Conservation (phyloP, 148 eudicot species). For the Hydrangea macrophylla region DNA sequence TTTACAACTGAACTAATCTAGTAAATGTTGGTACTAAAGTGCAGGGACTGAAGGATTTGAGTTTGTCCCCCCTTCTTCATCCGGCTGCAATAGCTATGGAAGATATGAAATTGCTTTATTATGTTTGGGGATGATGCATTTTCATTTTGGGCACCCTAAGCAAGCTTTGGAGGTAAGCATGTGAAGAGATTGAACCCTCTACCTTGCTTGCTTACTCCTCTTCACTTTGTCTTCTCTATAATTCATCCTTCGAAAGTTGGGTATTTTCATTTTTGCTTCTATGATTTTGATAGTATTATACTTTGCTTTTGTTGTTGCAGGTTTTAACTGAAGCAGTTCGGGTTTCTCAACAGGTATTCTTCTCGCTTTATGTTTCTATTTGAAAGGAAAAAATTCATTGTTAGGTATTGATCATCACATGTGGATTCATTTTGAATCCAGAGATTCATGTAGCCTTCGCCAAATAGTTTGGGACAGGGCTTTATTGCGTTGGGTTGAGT, state of each 20-base stretch:
- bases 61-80: conserved; percentile 45
- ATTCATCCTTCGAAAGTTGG: too few relatives aligned
- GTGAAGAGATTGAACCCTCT: conserved; percentile 8
- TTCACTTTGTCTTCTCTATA: neutral
- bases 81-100: conserved; percentile 48
- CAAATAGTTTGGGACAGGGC: too few relatives aligned
- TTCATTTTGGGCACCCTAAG: conserved; percentile 94
- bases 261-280: neutral
- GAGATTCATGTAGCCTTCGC: too few relatives aligned
- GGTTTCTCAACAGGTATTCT: conserved; percentile 80
- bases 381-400: too few relatives aligned
- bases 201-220: neutral
- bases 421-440: too few relatives aligned
- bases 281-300: conserved; percentile 1
- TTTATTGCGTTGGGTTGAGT: too few relatives aligned
- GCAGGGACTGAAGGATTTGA: conserved; percentile 99
- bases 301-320: conserved; percentile 32
- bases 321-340: conserved; percentile 90
- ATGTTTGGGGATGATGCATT: conserved; percentile 95
- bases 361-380: neutral
- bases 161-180: conserved; percentile 76
- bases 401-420: too few relatives aligned
- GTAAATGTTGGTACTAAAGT: conserved; percentile 47
- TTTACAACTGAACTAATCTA: conserved; percentile 30
- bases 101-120: conserved; percentile 87